Evolutionary conservation across 108 stramenopile genomes (phyloP), one percentile per base, ranked within the genome.

Genomic region (Pseudonitzschia multistriata): DNA sequence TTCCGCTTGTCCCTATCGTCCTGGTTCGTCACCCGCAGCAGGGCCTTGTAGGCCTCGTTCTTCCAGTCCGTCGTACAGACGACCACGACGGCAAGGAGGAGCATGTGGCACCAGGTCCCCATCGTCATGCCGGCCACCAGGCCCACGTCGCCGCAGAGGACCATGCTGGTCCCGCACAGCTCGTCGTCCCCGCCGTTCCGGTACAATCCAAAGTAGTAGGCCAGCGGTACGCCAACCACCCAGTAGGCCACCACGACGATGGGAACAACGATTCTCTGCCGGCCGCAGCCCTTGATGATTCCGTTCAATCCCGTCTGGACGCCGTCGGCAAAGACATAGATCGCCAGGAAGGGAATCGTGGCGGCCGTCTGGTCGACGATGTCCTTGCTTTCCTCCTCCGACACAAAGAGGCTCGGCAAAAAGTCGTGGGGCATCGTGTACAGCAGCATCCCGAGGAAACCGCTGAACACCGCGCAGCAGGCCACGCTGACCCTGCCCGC

Each of bases 321-420:
- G 19, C 85, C 88, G 64, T 89, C 88, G 5, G 80, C 88, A 61
- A 89, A 73, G 7, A 89, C 84, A 42, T 89, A 89, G 2, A 77
- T 10, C 2, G 81, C 66, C 34, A 89, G 49, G 8, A 85, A 59
- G 3, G 88, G 88, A 29, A 89, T 76, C 0, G 79, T 81, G 40
- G 63, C 35, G 17, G 71, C 79, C 31, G 88, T 69, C 59, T 78
- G 72, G 28, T 72, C 15, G 29, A 85, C 70, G 25, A 90, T 72
- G 2, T 24, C 52, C 14, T 66, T 62, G 13, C 62, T 63, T 22
- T 63, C 81, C n/a, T 72, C 76, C 0, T 83, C 64, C n/a, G 57
- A 59, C 34, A 59, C 57, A 63, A 89, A 86, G 6, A 89, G 42
- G 2, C 77, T 71, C 15, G 88, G 88, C 39, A 86, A 78, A 21